Conservation (phyloP, 768 basidiomycete species). For the Lactarius deliciosus region DNA sequence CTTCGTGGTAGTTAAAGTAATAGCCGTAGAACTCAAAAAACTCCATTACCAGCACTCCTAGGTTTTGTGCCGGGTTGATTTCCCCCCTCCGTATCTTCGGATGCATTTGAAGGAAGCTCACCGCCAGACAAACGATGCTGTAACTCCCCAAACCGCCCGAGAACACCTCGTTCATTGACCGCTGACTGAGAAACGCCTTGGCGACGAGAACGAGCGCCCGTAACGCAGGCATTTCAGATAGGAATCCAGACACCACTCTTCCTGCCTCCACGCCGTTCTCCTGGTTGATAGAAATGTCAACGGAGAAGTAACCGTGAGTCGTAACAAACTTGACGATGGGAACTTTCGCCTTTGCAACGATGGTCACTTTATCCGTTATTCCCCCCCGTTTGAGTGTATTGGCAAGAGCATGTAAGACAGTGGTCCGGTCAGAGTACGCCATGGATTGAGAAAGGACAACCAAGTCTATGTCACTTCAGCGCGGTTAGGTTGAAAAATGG, state of each 20-base stretch:
- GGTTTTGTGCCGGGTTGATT: conserved; percentile 82
- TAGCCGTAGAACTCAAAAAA: conserved; percentile 96
- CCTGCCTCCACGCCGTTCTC: conserved; percentile 79
- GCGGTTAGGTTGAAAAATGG: conserved; percentile 11
- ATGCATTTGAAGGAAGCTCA: conserved; percentile 97
- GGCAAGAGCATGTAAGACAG: conserved; percentile 75
- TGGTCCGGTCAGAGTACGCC: conserved; percentile 65
- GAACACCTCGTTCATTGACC: conserved; percentile 98
- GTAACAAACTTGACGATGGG: conserved; percentile 97
- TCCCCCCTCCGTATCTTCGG: conserved; percentile 89
- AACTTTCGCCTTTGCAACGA: conserved; percentile 92
- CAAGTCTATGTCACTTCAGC: conserved; percentile 85
- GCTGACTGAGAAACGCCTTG: conserved; percentile 86
- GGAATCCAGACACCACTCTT: conserved; percentile 75
- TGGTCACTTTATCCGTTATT: conserved; percentile 77
- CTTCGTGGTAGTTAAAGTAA: conserved; percentile 88
- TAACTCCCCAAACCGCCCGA: conserved; percentile 94
- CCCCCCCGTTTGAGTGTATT: conserved; percentile 69
- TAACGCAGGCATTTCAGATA: conserved; percentile 74
- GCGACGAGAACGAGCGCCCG: conserved; percentile 82
- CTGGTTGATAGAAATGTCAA: conserved; percentile 95
- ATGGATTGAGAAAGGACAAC: conserved; percentile 81
- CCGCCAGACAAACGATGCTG: conserved; percentile 87
- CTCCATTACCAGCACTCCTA: conserved; percentile 94
- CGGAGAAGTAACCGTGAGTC: conserved; percentile 73